These are phyloP conservation scores for rapeseed (Brassica napus) DNA, from an alignment of 345 rosid species.

Conservation along the genomic window DNA sequence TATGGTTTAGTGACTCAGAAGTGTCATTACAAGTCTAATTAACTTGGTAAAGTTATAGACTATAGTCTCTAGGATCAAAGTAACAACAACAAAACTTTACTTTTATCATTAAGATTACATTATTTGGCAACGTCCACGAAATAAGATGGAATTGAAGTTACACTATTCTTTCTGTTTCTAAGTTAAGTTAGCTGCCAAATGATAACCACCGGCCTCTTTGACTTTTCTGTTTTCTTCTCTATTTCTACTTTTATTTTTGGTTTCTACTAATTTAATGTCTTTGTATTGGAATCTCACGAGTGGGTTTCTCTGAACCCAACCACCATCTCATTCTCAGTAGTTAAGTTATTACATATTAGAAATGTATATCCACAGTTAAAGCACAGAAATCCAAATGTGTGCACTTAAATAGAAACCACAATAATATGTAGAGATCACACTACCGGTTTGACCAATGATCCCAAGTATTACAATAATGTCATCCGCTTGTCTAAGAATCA, in stretches of 20 bases:
- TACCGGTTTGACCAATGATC: conserved; percentile 29
- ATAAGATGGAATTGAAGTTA: conserved; percentile 1
- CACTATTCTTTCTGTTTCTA: conserved; percentile 7
- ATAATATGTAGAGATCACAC: conserved; percentile 12
- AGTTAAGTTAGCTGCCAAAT: conserved; percentile 31
- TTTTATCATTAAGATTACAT: not conserved
- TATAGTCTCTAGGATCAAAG: not conserved
- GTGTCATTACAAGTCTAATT: not conserved
- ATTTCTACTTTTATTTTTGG: not conserved
- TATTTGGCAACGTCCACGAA: conserved; percentile 5
- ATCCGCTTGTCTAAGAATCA: not conserved
- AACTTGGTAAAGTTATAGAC: not conserved
- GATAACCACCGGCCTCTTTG: conserved; percentile 11
- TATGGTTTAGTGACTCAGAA: not conserved
- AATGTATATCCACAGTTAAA: conserved; percentile 19
- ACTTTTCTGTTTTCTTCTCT: not conserved
- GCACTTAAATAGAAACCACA: conserved; percentile 16
- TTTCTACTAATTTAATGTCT: conserved; percentile 26
- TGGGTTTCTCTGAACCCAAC: conserved; percentile 35
- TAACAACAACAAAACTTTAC: not conserved
- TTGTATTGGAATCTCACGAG: conserved; percentile 25
- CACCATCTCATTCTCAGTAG: conserved; percentile 10
- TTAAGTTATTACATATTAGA: conserved; percentile 11
- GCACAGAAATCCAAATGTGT: conserved; percentile 25
- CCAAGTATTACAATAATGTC: conserved; percentile 19